Evolutionary conservation across 1,284 basidiomycete species (phyloP).

Genomic region (Vanrija sp.): DNA sequence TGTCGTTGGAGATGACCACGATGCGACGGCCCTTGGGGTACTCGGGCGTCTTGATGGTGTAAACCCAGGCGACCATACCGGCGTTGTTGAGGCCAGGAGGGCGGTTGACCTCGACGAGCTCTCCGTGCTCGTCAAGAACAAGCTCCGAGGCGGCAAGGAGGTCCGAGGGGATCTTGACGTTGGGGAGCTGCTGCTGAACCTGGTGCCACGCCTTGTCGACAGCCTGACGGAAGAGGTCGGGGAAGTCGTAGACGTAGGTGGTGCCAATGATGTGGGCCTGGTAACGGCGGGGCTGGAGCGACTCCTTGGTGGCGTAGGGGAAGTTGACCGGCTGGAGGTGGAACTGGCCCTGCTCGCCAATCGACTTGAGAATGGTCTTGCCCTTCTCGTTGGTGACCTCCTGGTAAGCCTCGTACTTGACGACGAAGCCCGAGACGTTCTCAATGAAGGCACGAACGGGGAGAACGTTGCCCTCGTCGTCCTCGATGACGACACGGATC

Average conservation of each 20-base stretch:
- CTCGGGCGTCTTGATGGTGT: constrained; percentile 89
- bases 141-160: constrained; percentile 82
- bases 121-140: constrained; percentile 88
- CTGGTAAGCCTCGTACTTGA: constrained; percentile 98
- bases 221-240: constrained; percentile 95
- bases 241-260: constrained; percentile 98
- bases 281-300: constrained; percentile 97
- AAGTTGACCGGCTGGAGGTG: constrained; percentile 90
- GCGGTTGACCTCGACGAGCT: constrained; percentile 83
- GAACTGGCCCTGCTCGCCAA: constrained; percentile 81
- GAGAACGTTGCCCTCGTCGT: constrained; percentile 84
- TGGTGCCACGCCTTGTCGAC: constrained; percentile 88
- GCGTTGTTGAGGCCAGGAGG: constrained; percentile 90
- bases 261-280: constrained; percentile 99
- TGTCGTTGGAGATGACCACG: constrained; percentile 95
- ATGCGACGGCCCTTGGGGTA: constrained; percentile 82
- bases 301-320: constrained; percentile 94
- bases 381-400: constrained; percentile 96
- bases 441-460: constrained; percentile 97
- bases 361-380: constrained; percentile 88
- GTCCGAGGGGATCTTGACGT: constrained; percentile 69
- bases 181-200: constrained; percentile 62
- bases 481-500: constrained; percentile 91
- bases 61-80: constrained; percentile 99
- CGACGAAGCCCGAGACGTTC: constrained; percentile 97